Percentiles rank a stretch among this genome's conserved stretches.
These are phyloP conservation scores for Pseudopithomyces maydicus DNA, from an alignment of 2,329 filamentous ascomycete genomes.

Conservation along the genomic window DNA sequence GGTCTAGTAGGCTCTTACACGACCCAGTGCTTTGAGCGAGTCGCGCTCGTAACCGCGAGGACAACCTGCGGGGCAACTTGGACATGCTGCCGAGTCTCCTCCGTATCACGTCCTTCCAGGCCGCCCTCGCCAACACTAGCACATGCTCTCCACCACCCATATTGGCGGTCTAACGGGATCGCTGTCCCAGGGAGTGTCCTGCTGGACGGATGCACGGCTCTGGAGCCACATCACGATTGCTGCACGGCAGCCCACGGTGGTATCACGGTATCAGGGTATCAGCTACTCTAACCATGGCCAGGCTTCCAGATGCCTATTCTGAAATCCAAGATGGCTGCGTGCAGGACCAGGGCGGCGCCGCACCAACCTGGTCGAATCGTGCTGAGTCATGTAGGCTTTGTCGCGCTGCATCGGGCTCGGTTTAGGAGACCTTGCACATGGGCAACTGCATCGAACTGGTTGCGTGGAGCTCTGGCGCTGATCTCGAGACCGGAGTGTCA, in stretches of 20 bases:
- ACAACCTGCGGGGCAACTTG: slow-evolving; percentile 16
- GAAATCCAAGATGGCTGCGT: neutral
- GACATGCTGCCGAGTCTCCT: slow-evolving; percentile 29
- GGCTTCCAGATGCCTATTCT: slow-evolving; percentile 10
- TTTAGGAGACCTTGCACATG: slow-evolving; percentile 2
- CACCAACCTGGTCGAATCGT: neutral
- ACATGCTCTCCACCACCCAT: slow-evolving; percentile 35
- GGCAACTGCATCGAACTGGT: neutral
- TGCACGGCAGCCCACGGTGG: slow-evolving; percentile 14
- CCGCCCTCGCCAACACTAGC: slow-evolving; percentile 29
- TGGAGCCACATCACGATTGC: slow-evolving; percentile 14
- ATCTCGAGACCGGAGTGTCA: neutral
- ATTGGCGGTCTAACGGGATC: slow-evolving; percentile 23
- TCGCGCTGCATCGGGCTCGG: neutral
- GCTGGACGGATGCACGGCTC: slow-evolving; percentile 15
- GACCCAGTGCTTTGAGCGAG: slow-evolving; percentile 25
- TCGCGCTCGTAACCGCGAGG: slow-evolving; percentile 28
- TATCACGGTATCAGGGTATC: slow-evolving; percentile 12
- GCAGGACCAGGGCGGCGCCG: neutral
- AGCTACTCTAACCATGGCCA: slow-evolving; percentile 3
- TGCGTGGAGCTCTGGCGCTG: neutral
- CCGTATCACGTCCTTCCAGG: slow-evolving; percentile 32
- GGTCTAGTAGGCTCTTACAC: slow-evolving; percentile 32
- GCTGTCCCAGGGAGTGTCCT: slow-evolving; percentile 2
- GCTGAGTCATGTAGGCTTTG: slow-evolving; percentile 2